phyloP scores from a whole-genome alignment of 2,329 filamentous ascomycete genomes.

The Thielaviopsis populi region DNA sequence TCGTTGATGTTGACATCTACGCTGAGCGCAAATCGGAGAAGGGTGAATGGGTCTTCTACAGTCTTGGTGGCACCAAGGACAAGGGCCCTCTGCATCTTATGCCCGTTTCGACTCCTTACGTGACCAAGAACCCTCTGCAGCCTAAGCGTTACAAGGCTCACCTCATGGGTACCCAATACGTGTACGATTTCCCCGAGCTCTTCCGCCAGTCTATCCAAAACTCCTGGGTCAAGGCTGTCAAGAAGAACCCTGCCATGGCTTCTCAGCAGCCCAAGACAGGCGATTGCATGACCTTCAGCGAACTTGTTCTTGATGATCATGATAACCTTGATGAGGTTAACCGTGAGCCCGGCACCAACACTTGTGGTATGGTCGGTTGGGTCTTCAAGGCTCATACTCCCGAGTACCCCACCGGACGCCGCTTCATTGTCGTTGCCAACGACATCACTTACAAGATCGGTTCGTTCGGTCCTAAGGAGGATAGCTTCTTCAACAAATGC shows the following conservation, averaged over 20 bases:
- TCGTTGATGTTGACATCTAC: constrained; percentile 95
- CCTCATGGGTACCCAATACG: constrained; percentile 97
- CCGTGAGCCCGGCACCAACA: constrained; percentile 89
- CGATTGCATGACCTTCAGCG: constrained; percentile 85
- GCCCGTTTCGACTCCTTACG: constrained; percentile 80
- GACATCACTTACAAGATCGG: constrained; percentile 99
- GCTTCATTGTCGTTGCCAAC: constrained; percentile 94
- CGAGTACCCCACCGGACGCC: constrained; percentile 82
- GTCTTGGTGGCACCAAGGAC: constrained; percentile 87
- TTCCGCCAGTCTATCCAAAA: constrained; percentile 98
- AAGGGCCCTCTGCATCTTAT: constrained; percentile 90
- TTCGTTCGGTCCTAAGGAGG: constrained; percentile 90
- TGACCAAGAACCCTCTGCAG: constrained; percentile 96
- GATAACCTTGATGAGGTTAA: constrained; percentile 87
- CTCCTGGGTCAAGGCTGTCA: constrained; percentile 66
- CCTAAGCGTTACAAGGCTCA: constrained; percentile 99
- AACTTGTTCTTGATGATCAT: constrained; percentile 86
- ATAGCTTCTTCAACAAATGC: constrained; percentile 98
- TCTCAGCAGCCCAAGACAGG: constrained; percentile 72
- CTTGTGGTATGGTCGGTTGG: constrained; percentile 97
- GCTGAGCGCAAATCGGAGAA: constrained; percentile 96
- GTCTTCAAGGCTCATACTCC: constrained; percentile 87
- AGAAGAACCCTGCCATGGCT: constrained; percentile 56
- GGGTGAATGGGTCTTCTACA: constrained; percentile 97
- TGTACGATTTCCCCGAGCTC: constrained; percentile 98